Evolutionary conservation across 2,329 filamentous ascomycete genomes (phyloP), one percentile per base, ranked within the genome.

Genomic region (Cyanodermella asteris): DNA sequence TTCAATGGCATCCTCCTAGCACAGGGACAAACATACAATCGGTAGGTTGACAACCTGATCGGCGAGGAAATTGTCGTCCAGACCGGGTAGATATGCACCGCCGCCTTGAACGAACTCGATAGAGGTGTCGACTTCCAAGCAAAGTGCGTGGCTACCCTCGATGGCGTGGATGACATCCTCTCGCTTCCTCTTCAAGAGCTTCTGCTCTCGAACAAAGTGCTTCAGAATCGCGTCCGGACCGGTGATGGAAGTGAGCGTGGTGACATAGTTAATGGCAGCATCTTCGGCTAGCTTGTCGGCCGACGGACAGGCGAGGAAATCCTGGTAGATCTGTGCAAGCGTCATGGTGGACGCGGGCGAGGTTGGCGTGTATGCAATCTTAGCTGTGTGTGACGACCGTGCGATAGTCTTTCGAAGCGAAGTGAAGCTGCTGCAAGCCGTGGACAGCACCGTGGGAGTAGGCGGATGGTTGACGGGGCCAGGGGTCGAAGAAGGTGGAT

Each of bases 61-160:
- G 28, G 76, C 59, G 30, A 97, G 54, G 47, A 94, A 91, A 55
- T 93, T 93, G 56, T 93, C 81, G 42, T 94, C 84, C 24, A 97
- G 59, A 23, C 70, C 70, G 5, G 84, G 84, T 28, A 94, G 63
- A 53, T 87, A 94, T 34, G 72, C 64, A 34, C 81, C 84, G 36
- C 84, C 87, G 34, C 74, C 71, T 33, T 61, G 68, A 28, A 71
- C 46, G 46, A 97, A 93, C 44, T 90, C 74, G 23, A 94, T 51
- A 2, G 68, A 69, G 13, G 78, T 87, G 41, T 91, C 74, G 23
- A 81, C 59, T 49, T 94, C 82, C 30, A 77, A 44, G 28, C 70
- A 75, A 35, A 90, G 51, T 22, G 68, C 64, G 46, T 68, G 62
- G 28, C 59, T 46, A 32, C 70, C 69, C 44, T 91, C 76, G 26